Conservation (phyloP, 495 filamentous ascomycete species). For the Aspergillus biplanus region DNA sequence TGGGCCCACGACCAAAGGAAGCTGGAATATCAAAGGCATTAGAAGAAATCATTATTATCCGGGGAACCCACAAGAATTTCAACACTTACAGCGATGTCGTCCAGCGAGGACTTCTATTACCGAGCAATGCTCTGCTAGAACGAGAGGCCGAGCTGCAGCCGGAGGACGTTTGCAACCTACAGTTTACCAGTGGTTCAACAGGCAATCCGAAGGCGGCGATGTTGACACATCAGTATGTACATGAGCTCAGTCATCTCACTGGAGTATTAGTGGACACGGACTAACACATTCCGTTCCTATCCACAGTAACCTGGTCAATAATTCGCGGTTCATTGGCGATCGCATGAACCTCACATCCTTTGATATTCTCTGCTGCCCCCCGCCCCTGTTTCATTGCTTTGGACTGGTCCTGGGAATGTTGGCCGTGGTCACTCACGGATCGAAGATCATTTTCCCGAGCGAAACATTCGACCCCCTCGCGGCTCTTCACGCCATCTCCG, state of each 20-base stretch:
- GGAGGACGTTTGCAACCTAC: conserved; percentile 68
- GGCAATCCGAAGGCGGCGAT: conserved; percentile 75
- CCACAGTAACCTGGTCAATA: conserved; percentile 69
- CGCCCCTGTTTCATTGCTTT: conserved; percentile 76
- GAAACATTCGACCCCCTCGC: conserved; percentile 65
- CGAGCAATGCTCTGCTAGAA: conserved; percentile 48
- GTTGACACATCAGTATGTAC: conserved; percentile 67
- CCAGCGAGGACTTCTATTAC: conserved; percentile 32
- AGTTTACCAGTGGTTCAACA: conserved; percentile 73
- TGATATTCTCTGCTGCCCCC: conserved; percentile 70
- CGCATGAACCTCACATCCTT: conserved; percentile 65
- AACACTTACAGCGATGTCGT: conserved; percentile 56
- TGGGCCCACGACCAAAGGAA: conserved; percentile 46
- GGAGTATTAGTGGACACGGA: conserved; percentile 7
- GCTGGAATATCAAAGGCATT: conserved; percentile 35
- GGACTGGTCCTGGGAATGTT: conserved; percentile 72
- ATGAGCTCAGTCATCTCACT: conserved; percentile 3
- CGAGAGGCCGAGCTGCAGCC: conserved; percentile 53
- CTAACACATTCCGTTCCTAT: conserved; percentile 9
- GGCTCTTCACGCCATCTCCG: conserved; percentile 59
- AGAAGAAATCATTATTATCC: conserved; percentile 57
- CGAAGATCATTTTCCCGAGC: conserved; percentile 67
- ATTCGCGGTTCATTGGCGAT: conserved; percentile 69
- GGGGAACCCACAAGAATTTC: conserved; percentile 53
- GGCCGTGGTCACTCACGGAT: conserved; percentile 66